Evolutionary conservation across 441 rosid species (phyloP).

Genomic region (Gossypium lobatum): DNA sequence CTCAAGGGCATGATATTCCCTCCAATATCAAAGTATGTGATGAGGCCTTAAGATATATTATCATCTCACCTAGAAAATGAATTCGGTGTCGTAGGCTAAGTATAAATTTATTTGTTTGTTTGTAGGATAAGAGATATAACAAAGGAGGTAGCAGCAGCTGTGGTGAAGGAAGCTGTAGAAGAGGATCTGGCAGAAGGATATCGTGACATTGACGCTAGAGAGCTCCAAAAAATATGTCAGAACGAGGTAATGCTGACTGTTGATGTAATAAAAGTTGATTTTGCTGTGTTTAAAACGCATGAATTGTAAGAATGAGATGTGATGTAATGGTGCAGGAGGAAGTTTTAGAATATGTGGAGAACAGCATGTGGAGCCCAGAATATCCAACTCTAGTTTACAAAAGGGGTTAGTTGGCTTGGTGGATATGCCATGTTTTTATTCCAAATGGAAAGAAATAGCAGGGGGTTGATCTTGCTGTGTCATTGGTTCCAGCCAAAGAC

Average conservation of each 20-base stretch:
- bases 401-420: neutral
- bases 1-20: slow-evolving; percentile 74
- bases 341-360: slow-evolving; percentile 1
- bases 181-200: slow-evolving; percentile 85
- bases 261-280: slow-evolving; percentile 2
- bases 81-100: slow-evolving; percentile 1
- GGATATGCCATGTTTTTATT: neutral
- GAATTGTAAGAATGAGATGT: neutral
- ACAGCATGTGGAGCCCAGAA: slow-evolving; percentile 10
- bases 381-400: slow-evolving; percentile 10
- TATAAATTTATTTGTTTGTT: slow-evolving; percentile 4
- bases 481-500: neutral
- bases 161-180: slow-evolving; percentile 80
- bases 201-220: slow-evolving; percentile 78
- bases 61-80: neutral
- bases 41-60: neutral
- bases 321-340: slow-evolving; percentile 5
- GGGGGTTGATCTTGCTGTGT: neutral
- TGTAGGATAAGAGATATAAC: slow-evolving; percentile 92
- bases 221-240: slow-evolving; percentile 51
- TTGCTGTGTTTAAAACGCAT: neutral
- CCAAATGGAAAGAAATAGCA: neutral
- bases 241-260: slow-evolving; percentile 35
- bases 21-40: slow-evolving; percentile 69
- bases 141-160: slow-evolving; percentile 85